These are phyloP conservation scores for Penicillium sp. DNA, from an alignment of 2,329 filamentous ascomycete genomes.

Conservation along the genomic window DNA sequence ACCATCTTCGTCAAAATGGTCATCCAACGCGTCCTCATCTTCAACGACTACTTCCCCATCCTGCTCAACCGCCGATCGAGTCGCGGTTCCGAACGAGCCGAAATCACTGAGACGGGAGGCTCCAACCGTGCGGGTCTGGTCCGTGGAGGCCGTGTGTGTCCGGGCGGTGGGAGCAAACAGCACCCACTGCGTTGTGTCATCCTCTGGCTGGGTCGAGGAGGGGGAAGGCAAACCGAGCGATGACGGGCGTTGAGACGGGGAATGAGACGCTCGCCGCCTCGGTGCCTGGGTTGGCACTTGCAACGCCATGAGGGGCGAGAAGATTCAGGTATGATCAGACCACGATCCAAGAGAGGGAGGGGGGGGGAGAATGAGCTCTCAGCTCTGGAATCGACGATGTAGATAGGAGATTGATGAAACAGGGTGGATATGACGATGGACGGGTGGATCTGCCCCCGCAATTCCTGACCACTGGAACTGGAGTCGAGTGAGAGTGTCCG, in stretches of 20 bases:
- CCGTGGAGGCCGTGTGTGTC: slow-evolving; percentile 61
- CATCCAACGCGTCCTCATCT: slow-evolving; percentile 53
- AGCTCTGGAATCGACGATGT: too few species aligned
- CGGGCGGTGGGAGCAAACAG: slow-evolving; percentile 79
- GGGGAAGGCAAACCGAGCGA: slow-evolving; percentile 23
- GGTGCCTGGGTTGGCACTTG: slow-evolving; percentile 33
- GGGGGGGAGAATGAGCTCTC: too few species aligned
- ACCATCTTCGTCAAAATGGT: slow-evolving; percentile 46
- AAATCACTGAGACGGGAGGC: slow-evolving; percentile 73
- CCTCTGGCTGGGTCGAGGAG: slow-evolving; percentile 42
- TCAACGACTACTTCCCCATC: slow-evolving; percentile 35
- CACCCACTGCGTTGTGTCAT: slow-evolving; percentile 89
- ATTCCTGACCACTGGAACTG: too few species aligned
- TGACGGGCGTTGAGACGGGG: slow-evolving; percentile 23
- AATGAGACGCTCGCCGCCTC: slow-evolving; percentile 31
- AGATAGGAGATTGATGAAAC: too few species aligned
- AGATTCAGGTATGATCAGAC: not conserved
- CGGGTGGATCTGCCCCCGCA: too few species aligned
- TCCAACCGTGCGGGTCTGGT: slow-evolving; percentile 59
- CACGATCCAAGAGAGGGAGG: too few species aligned
- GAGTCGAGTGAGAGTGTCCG: too few species aligned
- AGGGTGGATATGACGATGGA: too few species aligned
- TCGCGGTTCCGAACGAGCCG: slow-evolving; percentile 67
- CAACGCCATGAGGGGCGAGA: slow-evolving; percentile 29
- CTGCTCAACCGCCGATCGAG: slow-evolving; percentile 47